Conservation (phyloP, 2,329 filamentous ascomycete genomes). For the Beauveria varroae region DNA sequence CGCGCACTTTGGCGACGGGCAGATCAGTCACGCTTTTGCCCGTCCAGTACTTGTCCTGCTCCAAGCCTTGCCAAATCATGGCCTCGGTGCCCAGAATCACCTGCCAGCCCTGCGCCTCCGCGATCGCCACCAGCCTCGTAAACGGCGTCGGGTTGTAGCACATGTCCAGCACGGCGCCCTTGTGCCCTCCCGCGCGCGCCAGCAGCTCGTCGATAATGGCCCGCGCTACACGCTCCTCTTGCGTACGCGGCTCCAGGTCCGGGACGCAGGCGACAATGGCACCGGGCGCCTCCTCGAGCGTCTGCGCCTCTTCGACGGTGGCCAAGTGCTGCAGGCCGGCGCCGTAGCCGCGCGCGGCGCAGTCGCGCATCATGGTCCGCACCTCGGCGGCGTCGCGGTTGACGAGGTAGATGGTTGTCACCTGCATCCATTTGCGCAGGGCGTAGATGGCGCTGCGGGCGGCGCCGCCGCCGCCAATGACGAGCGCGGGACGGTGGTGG, state of each 20-base stretch:
- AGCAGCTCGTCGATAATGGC: constrained; percentile 44
- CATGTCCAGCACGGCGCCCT: constrained; percentile 72
- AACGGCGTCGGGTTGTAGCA: constrained; percentile 70
- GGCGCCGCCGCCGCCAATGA: constrained; percentile 72
- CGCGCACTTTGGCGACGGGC: constrained; percentile 52
- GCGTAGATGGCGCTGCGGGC: constrained; percentile 73
- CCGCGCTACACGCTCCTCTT: constrained; percentile 54
- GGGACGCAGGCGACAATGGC: constrained; percentile 70
- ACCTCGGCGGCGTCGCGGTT: constrained; percentile 66
- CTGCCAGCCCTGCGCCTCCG: constrained; percentile 58
- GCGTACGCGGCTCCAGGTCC: constrained; percentile 62
- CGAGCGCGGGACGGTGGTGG: constrained; percentile 56
- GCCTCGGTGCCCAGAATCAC: constrained; percentile 71
- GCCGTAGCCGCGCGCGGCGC: constrained; percentile 50
- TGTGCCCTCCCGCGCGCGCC: constrained; percentile 33
- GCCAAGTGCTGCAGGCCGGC: constrained; percentile 53
- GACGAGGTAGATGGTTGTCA: constrained; percentile 64
- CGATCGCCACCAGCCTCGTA: constrained; percentile 57
- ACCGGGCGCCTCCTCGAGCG: constrained; percentile 50
- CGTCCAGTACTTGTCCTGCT: constrained; percentile 61
- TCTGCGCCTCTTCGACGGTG: constrained; percentile 51
- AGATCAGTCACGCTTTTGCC: constrained; percentile 50
- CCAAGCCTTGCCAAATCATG: constrained; percentile 69
- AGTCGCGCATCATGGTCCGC: constrained; percentile 58
- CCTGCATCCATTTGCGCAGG: constrained; percentile 60